Evolutionary conservation across 108 stramenopile genomes (phyloP).

Genomic region (Skeletonema potamos): DNA sequence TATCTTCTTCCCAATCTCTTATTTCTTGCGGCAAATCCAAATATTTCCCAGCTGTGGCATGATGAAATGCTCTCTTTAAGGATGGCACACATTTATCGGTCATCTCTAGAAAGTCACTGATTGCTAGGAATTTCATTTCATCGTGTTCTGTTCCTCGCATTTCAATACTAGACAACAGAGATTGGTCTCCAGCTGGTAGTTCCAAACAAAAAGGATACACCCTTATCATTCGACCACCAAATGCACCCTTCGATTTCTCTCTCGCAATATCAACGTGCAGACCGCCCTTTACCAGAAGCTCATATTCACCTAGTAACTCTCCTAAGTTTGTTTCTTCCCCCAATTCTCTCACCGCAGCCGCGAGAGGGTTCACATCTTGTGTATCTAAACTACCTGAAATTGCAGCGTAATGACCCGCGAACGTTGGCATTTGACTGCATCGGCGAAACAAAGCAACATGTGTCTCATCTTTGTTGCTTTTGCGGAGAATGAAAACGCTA

Average conservation of each 20-base stretch:
- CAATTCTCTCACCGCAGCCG: conserved; percentile 52
- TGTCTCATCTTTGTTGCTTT: conserved; percentile 2
- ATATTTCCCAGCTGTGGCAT: conserved; percentile 48
- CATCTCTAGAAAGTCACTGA: conserved; percentile 35
- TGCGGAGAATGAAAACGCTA: conserved; percentile 42
- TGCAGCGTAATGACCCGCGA: conserved; percentile 47
- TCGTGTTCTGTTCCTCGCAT: conserved; percentile 62
- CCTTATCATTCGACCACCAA: conserved; percentile 47
- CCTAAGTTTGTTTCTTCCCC: conserved; percentile 51
- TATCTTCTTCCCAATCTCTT: conserved; percentile 44
- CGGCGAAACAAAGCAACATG: conserved; percentile 32
- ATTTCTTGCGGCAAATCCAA: conserved; percentile 25
- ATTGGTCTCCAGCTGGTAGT: conserved; percentile 9
- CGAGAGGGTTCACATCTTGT: conserved; percentile 40
- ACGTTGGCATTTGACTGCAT: conserved; percentile 55
- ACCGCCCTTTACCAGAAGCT: conserved; percentile 12
- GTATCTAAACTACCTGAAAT: conserved; percentile 51
- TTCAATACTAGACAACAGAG: conserved; percentile 9
- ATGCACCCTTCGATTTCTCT: conserved; percentile 12
- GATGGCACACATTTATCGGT: conserved; percentile 42
- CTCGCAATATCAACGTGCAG: conserved; percentile 44
- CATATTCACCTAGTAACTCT: conserved; percentile 8
- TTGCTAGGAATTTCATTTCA: conserved; percentile 36
- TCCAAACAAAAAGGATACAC: conserved; percentile 55
- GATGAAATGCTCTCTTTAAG: conserved; percentile 55